Base-by-base conservation (phyloP, 495 filamentous ascomycete species). In the Trichoderma asperelloides region DNA sequence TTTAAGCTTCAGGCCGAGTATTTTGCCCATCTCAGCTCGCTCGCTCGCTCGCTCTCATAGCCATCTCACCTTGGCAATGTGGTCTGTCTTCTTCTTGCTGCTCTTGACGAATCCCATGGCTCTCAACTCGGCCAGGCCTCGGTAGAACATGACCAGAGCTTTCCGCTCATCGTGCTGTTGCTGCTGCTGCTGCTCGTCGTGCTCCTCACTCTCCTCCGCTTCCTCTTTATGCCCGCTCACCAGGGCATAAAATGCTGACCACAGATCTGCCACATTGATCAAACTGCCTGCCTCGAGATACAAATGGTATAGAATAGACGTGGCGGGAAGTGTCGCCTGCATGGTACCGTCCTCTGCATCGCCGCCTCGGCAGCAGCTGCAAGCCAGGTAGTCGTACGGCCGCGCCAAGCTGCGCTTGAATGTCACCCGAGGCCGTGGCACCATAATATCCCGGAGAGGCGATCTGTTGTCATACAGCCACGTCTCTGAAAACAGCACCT, bases 71-170 rank as follows among this genome's bases (percentile, higher is more conserved):
- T 97, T 98, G 21, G 91, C 88, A 69, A 97, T 77, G 78, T 97
- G 93, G 74, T 97, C 95, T 15, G 86, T 84, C 82, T 95, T 96
- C 82, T 93, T 97, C 77, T 88, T 90, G 71, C 88, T 98, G 69
- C 82, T 82, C 78, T 95, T 97, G 40, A 97, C 81, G 80, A 97
- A 87, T 23, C 94, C 94, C 78, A 98, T 81, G 55, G 85, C 82
- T 77, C 86, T 89, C 72, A 98, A 74, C 74, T 98, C 96, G 9
- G 93, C 92, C 66, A 97, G 72, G 5, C 83, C 89, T 62, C 86
- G 81, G 74, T 96, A 96, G 76, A 97, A 98, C 64, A 89, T 78
- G 23, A 89, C 81, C 76, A 92, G 84, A 11, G 82, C 80, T 39
- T 80, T 72, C 65, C 83, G 80, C 68, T 84, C 80, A 45, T 81